These are phyloP conservation scores for Blastocystis sp. DNA, from an alignment of 352 stramenopile species.

Conservation along the genomic window DNA sequence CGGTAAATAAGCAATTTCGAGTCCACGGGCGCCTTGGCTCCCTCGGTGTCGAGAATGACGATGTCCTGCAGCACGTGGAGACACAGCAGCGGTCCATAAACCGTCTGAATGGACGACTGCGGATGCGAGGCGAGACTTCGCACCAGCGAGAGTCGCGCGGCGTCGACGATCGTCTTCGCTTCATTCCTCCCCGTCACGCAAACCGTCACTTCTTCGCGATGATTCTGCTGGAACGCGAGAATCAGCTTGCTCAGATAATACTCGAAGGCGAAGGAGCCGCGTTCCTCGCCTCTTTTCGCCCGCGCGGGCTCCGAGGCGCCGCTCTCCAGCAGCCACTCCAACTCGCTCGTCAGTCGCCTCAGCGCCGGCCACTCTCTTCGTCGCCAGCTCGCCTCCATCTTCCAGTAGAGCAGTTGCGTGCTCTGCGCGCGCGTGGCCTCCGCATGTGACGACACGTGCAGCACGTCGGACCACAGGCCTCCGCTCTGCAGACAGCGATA, in stretches of 20 bases:
- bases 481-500: constrained; percentile 17
- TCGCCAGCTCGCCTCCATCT: constrained; percentile 23
- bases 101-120: not conserved
- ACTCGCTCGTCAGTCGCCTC: not conserved
- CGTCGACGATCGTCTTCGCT: not conserved
- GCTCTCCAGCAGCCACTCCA: constrained; percentile 23
- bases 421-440: not conserved
- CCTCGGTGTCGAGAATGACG: not conserved
- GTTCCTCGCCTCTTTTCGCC: not conserved
- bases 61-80: constrained; percentile 41
- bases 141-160: not conserved
- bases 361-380: not conserved
- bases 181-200: not conserved
- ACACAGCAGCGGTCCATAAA: not conserved
- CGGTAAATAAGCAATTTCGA: not conserved
- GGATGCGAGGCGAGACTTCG: not conserved
- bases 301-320: not conserved
- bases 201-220: not conserved
- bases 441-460: not conserved
- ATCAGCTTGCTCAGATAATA: constrained; percentile 44
- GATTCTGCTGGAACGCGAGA: not conserved
- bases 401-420: constrained; percentile 26
- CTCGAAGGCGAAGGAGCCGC: not conserved
- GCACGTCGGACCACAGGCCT: not conserved
- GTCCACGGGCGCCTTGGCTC: not conserved